Percentiles rank a stretch among this genome's conserved stretches.
phyloP scores from a whole-genome alignment of 2,329 filamentous ascomycete species.

The Fusarium graminum region DNA sequence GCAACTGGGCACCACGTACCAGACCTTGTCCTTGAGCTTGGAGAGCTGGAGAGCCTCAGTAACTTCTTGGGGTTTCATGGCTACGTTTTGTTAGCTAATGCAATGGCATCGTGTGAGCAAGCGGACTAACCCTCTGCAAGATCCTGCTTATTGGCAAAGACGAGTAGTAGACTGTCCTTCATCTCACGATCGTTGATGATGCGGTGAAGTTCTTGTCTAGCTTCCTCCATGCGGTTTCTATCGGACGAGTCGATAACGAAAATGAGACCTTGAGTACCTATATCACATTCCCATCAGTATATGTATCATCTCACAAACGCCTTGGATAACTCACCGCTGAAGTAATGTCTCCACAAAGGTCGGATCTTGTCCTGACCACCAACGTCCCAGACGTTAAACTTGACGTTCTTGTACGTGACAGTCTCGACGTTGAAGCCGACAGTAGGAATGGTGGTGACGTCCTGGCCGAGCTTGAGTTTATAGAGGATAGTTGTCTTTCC shows the following conservation, averaged over 20 bases:
- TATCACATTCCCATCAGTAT: conserved; percentile 16
- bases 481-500: conserved; percentile 99
- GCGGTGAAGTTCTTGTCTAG: conserved; percentile 91
- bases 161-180: conserved; percentile 92
- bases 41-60: conserved; percentile 81
- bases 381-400: conserved; percentile 99
- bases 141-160: conserved; percentile 99
- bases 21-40: conserved; percentile 85
- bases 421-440: conserved; percentile 99
- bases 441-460: conserved; percentile 97
- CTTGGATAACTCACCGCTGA: conserved; percentile 71
- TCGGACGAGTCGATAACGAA: conserved; percentile 99
- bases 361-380: conserved; percentile 99
- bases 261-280: conserved; percentile 96
- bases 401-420: conserved; percentile 98
- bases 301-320: background rate
- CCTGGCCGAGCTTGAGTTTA: conserved; percentile 98
- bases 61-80: conserved; percentile 83
- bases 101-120: accelerated
- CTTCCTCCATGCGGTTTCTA: conserved; percentile 90
- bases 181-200: conserved; percentile 99
- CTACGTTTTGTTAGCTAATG: conserved; percentile 57
- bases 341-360: conserved; percentile 98
- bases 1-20: conserved; percentile 87
- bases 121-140: conserved; percentile 74